A percentile compares a stretch with the other conserved stretches of the same genome.
phyloP scores from a whole-genome alignment of 2,329 filamentous ascomycete genomes.

The Daldinia eschscholtzii region DNA sequence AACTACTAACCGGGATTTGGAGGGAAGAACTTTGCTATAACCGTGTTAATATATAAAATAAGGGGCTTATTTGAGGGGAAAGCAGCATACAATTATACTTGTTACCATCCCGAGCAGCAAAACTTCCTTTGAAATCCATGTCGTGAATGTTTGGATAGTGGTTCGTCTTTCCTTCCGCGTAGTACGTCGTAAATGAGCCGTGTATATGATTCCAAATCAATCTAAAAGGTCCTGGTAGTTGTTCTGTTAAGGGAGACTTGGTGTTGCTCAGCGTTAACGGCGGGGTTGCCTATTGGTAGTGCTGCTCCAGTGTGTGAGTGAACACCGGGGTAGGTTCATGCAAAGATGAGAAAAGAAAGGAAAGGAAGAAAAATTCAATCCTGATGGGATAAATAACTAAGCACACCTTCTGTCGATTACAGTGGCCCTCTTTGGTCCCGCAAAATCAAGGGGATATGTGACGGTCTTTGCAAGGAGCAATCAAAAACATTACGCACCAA shows the following conservation, averaged over 20 bases:
- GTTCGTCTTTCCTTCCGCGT: background rate
- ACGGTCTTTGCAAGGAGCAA: conserved; percentile 30
- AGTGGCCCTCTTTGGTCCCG: background rate
- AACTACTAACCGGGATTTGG: conserved; percentile 1
- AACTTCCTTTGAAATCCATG: background rate
- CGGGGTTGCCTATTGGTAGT: background rate
- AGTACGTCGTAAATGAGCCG: background rate
- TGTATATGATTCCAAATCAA: background rate
- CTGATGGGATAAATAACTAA: background rate
- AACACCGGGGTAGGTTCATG: background rate
- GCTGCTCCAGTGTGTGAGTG: background rate
- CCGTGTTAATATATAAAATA: conserved; percentile 11
- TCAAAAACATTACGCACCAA: conserved; percentile 14
- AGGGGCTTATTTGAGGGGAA: background rate
- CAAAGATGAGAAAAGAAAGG: background rate
- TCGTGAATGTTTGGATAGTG: background rate
- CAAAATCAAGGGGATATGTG: background rate
- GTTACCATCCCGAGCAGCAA: background rate
- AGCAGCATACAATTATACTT: conserved; percentile 19
- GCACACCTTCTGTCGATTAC: background rate
- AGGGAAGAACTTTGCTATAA: conserved; percentile 29
- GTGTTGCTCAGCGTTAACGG: background rate
- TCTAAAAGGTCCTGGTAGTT: too few relatives aligned
- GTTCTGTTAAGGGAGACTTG: background rate
- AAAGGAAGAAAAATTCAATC: background rate